phyloP scores from a whole-genome alignment of 306 rosid species.

The Cyamopsis tetragonoloba region DNA sequence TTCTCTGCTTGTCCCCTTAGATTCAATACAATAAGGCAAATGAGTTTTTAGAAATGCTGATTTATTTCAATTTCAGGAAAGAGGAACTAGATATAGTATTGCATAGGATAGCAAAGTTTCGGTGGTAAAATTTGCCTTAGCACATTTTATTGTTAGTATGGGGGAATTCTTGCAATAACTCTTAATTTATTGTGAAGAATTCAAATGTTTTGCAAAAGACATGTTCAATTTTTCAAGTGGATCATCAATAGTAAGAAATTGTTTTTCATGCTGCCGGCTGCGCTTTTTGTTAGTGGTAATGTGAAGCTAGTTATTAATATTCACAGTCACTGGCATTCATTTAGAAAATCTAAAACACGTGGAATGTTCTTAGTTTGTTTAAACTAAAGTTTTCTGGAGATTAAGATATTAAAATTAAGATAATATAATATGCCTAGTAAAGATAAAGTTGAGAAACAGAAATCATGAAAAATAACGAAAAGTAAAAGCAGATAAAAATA shows the following conservation, averaged over 20 bases:
- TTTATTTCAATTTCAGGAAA: neutral
- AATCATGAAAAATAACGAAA: slow-evolving; percentile 25
- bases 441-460: slow-evolving; percentile 21
- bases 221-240: neutral
- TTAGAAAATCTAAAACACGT: neutral
- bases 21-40: slow-evolving; percentile 9
- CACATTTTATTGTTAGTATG: slow-evolving; percentile 8
- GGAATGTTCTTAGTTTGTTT: neutral
- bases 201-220: neutral
- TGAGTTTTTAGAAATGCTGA: neutral
- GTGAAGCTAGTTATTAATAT: neutral
- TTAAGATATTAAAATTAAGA: neutral
- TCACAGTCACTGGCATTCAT: neutral
- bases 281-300: neutral
- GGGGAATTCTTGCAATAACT: neutral
- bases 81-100: neutral
- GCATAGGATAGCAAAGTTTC: neutral
- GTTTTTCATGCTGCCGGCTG: neutral
- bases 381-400: slow-evolving; percentile 15
- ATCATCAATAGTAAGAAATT: neutral
- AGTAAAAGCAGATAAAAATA: slow-evolving; percentile 35
- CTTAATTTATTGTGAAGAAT: neutral
- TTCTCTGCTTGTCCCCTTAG: slow-evolving; percentile 90
- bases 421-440: neutral
- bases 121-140: neutral